Evolutionary conservation across 2,329 filamentous ascomycete genomes (phyloP).

Genomic region (Boeremia exigua): DNA sequence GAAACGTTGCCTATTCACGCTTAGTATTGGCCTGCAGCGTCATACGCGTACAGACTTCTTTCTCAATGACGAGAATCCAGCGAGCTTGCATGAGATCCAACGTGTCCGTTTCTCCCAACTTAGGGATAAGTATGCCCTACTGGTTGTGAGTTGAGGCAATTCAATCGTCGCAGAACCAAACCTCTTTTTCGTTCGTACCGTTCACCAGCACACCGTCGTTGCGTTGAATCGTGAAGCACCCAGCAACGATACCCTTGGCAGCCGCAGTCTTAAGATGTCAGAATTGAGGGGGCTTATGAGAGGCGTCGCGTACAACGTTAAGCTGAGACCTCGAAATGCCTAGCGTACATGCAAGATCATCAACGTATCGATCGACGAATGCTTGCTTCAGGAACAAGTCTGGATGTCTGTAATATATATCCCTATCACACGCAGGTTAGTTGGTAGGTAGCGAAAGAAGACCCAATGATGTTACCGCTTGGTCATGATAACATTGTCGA

Average conservation of each 20-base stretch:
- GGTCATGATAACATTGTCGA: constrained; percentile 57
- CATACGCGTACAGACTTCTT: constrained; percentile 63
- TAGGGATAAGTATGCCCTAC: constrained; percentile 68
- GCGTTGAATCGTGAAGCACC: constrained; percentile 59
- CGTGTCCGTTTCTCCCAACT: constrained; percentile 55
- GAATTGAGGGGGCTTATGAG: constrained; percentile 11
- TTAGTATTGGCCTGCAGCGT: constrained; percentile 23
- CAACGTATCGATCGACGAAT: constrained; percentile 73
- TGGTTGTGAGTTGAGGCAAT: background rate
- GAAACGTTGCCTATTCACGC: constrained; percentile 70
- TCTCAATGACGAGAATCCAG: constrained; percentile 79
- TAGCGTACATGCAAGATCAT: constrained; percentile 75
- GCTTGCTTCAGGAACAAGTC: constrained; percentile 73
- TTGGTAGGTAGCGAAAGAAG: background rate
- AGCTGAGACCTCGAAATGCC: constrained; percentile 67
- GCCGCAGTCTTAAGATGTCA: constrained; percentile 66
- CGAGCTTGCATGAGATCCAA: constrained; percentile 58
- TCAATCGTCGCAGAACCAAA: constrained; percentile 13
- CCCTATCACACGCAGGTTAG: constrained; percentile 57
- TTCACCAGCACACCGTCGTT: constrained; percentile 53
- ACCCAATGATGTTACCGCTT: constrained; percentile 56
- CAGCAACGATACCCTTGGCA: constrained; percentile 73
- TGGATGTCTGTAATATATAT: constrained; percentile 80
- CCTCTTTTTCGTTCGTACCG: constrained; percentile 52
- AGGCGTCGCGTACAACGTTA: constrained; percentile 66